Percentiles rank a stretch among this genome's conserved stretches.
These are phyloP conservation scores for Metarhizium sp. DNA, from an alignment of 2,329 filamentous ascomycete species.

Conservation along the genomic window DNA sequence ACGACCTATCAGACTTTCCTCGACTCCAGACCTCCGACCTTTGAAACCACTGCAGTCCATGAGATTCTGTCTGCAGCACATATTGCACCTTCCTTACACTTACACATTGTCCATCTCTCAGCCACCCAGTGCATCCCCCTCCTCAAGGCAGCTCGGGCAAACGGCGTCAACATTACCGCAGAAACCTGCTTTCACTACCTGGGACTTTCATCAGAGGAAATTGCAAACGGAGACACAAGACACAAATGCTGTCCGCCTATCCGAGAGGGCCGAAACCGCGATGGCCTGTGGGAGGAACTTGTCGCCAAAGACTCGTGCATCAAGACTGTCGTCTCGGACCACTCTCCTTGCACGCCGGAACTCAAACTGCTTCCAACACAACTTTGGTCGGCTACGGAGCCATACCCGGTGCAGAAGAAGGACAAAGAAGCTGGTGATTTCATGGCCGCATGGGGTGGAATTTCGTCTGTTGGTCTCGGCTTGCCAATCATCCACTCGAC, in stretches of 20 bases:
- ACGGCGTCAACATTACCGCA: conserved; percentile 78
- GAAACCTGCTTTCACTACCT: conserved; percentile 97
- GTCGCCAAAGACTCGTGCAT: conserved; percentile 65
- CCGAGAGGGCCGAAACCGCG: conserved; percentile 70
- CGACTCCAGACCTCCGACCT: conserved; percentile 76
- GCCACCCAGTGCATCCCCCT: conserved; percentile 82
- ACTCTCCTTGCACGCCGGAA: conserved; percentile 92
- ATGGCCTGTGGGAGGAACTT: conserved; percentile 80
- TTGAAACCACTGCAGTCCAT: conserved; percentile 85
- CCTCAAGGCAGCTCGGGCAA: conserved; percentile 60
- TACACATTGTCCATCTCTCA: conserved; percentile 91
- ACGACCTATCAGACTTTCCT: conserved; percentile 85
- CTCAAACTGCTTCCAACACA: conserved; percentile 76
- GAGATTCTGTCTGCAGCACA: conserved; percentile 76
- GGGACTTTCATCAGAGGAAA: conserved; percentile 70
- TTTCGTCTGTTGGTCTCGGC: conserved; percentile 86
- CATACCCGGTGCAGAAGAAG: not conserved
- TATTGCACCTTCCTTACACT: conserved; percentile 68
- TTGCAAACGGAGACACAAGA: conserved; percentile 75
- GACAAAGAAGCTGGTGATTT: conserved; percentile 59
- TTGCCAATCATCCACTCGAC: conserved; percentile 85
- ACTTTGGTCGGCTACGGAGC: conserved; percentile 28
- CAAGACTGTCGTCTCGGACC: conserved; percentile 85
- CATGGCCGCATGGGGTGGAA: conserved; percentile 93
- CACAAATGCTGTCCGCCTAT: conserved; percentile 97